Evolutionary conservation across 352 stramenopile species (phyloP).

Genomic region (Phytophthora aleatoria): DNA sequence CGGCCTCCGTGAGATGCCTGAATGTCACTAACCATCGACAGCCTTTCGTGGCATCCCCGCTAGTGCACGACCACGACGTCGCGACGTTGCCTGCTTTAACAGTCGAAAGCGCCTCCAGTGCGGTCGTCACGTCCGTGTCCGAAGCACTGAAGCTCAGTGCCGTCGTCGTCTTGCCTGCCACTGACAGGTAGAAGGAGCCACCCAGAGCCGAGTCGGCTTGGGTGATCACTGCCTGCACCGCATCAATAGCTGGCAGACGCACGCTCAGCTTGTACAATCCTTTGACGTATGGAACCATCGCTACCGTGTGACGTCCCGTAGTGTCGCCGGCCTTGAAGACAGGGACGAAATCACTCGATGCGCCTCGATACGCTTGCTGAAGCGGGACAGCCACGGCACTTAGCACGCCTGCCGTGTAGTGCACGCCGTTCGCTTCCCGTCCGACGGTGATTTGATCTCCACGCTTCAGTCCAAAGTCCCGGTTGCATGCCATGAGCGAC

Average conservation of each 20-base stretch:
- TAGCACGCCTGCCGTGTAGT: constrained; percentile 57
- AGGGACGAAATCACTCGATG: constrained; percentile 54
- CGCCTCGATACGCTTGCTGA: constrained; percentile 59
- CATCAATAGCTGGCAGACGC: constrained; percentile 65
- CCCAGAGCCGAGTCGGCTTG: constrained; percentile 52
- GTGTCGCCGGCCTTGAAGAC: constrained; percentile 62
- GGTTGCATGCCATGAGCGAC: constrained; percentile 49
- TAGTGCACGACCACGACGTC: constrained; percentile 42
- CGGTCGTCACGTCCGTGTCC: constrained; percentile 43
- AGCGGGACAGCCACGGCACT: constrained; percentile 76
- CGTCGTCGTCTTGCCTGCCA: constrained; percentile 51
- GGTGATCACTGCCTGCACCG: constrained; percentile 77
- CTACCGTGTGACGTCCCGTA: constrained; percentile 85
- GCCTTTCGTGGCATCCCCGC: constrained; percentile 48
- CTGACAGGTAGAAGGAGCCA: constrained; percentile 67
- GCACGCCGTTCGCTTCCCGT: constrained; percentile 68
- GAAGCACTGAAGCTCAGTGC: constrained; percentile 61
- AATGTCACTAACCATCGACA: constrained; percentile 81
- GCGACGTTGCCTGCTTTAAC: constrained; percentile 46
- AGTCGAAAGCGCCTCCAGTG: constrained; percentile 70
- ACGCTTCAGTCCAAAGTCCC: constrained; percentile 64
- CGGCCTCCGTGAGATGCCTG: constrained; percentile 17
- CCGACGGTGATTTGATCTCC: constrained; percentile 87
- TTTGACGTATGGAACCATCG: constrained; percentile 90
- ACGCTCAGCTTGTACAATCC: constrained; percentile 91